Percentiles rank a stretch among this genome's conserved stretches.
phyloP scores from a whole-genome alignment of 495 filamentous ascomycete species.

The Hypoxylon cercidicola region DNA sequence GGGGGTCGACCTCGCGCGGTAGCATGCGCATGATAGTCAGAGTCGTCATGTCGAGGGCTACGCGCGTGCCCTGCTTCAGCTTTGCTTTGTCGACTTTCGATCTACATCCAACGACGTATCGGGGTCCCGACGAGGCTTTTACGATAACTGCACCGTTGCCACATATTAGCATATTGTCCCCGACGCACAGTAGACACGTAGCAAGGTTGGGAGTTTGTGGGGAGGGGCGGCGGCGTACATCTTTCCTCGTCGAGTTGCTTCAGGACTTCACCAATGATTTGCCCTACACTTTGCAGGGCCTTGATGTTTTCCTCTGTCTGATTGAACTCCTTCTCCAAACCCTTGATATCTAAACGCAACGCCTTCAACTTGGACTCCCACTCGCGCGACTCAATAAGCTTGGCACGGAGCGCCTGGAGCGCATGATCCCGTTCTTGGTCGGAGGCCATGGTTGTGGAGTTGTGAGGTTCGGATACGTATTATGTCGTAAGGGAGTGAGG shows the following conservation, averaged over 20 bases:
- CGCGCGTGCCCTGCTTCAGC: slow-evolving; percentile 97
- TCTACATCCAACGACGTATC: slow-evolving; percentile 98
- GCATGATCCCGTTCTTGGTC: slow-evolving; percentile 80
- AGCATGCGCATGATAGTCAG: slow-evolving; percentile 99
- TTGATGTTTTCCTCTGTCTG: slow-evolving; percentile 99
- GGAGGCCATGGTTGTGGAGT: slow-evolving; percentile 49
- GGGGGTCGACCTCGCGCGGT: slow-evolving; percentile 95
- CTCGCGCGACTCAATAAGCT: slow-evolving; percentile 95
- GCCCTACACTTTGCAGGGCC: slow-evolving; percentile 97
- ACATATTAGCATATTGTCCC: slow-evolving; percentile 13
- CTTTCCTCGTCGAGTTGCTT: slow-evolving; percentile 99
- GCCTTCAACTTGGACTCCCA: slow-evolving; percentile 97
- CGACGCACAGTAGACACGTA: not conserved
- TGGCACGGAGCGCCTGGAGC: slow-evolving; percentile 88
- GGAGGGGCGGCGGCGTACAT: slow-evolving; percentile 72
- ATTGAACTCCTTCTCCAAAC: slow-evolving; percentile 91
- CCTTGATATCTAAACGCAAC: slow-evolving; percentile 93
- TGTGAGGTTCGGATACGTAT: slow-evolving; percentile 10
- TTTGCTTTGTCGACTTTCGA: slow-evolving; percentile 97
- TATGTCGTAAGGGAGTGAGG: not conserved
- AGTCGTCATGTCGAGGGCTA: slow-evolving; percentile 99
- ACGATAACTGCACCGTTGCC: slow-evolving; percentile 61
- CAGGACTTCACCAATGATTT: slow-evolving; percentile 98
- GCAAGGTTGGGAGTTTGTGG: not conserved
- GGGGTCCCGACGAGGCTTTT: slow-evolving; percentile 95